Base-by-base conservation (phyloP, 2,329 filamentous ascomycete species). In the Hypomyces perniciosus region DNA sequence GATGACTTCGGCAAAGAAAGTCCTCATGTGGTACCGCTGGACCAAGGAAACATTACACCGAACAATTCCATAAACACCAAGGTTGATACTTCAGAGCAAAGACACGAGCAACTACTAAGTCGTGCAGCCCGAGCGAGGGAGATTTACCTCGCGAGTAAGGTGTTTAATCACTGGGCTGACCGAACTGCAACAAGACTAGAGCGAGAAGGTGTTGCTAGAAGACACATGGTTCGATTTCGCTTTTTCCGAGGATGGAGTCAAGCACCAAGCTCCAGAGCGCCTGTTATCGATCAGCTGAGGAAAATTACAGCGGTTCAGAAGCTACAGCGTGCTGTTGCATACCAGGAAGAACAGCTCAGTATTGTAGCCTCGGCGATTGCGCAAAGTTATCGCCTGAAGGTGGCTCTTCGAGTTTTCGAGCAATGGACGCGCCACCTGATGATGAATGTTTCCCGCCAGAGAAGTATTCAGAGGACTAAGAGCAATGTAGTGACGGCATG, bases 141-240 rank as follows among this genome's bases (percentile, higher is more conserved):
- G 61, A 68, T 86, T 8, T 85, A 82, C 58, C 72, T 89, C 6
- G 68, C 67, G 8, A 68, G 63, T 55, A 70, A 63, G 55, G 59
- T 62, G 13, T 68, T 65, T 52, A 70, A 65, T 51, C 67, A 68
- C 56, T 95, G 89, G 89, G 78, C 79, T 8, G 77, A 79, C 49
- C 73, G 78, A 46, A 78, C 86, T 8, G 77, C 75, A 5, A 81
- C 87, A 10, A 81, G 88, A 60, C 72, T 83, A 12, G 77, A 82
- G 55, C 78, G 81, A 38, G 88, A 86, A 4, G 80, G 79, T 4
- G 75, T 82, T 39, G 88, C 87, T 20, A 78, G 86, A 55, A 75
- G 81, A 54, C 86, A 89, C 62, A 81, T 91, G 53, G 70, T 93
- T 48, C 76, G 84, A 50, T 81, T 72, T 52, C 70, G 72, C 8